phyloP scores from a whole-genome alignment of 2,329 filamentous ascomycete species.

The Aureobasidium sp. region DNA sequence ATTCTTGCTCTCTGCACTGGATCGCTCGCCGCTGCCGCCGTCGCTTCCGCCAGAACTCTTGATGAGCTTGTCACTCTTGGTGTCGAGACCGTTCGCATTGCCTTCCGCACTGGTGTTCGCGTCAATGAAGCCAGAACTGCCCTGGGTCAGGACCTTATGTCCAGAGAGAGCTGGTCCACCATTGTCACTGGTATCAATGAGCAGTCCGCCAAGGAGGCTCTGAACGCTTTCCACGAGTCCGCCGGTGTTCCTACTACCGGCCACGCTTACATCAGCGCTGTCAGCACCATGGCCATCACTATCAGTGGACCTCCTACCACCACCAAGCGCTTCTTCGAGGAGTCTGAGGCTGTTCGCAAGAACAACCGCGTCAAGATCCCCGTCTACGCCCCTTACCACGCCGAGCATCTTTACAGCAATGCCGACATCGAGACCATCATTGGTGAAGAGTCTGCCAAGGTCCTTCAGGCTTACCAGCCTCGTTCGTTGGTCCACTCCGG shows the following conservation, averaged over 20 bases:
- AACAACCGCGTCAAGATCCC: slow-evolving; percentile 47
- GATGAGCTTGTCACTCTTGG: slow-evolving; percentile 56
- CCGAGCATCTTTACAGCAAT: slow-evolving; percentile 46
- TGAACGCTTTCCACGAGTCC: slow-evolving; percentile 52
- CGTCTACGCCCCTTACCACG: slow-evolving; percentile 54
- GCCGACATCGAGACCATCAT: slow-evolving; percentile 48
- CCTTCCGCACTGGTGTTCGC: slow-evolving; percentile 54
- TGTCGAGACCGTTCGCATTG: slow-evolving; percentile 57
- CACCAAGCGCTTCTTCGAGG: slow-evolving; percentile 45
- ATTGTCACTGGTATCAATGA: slow-evolving; percentile 54
- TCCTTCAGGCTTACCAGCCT: slow-evolving; percentile 37
- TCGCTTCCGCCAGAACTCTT: slow-evolving; percentile 56
- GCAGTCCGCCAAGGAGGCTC: slow-evolving; percentile 42
- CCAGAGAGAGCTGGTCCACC: slow-evolving; percentile 58
- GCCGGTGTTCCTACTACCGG: slow-evolving; percentile 45
- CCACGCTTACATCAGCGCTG: slow-evolving; percentile 52
- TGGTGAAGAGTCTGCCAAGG: slow-evolving; percentile 31
- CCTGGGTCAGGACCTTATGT: slow-evolving; percentile 41
- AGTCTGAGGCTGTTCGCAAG: slow-evolving; percentile 42
- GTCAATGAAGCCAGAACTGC: slow-evolving; percentile 37
- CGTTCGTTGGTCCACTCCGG: slow-evolving; percentile 41
- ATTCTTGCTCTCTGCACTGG: slow-evolving; percentile 63
- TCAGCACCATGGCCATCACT: slow-evolving; percentile 52
- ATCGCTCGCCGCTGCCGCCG: slow-evolving; percentile 60
- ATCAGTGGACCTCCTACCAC: slow-evolving; percentile 52